Evolutionary conservation across 805 yeast species (phyloP), one percentile per base, ranked within the genome.

Genomic region (Saccharomycopsis sp.): DNA sequence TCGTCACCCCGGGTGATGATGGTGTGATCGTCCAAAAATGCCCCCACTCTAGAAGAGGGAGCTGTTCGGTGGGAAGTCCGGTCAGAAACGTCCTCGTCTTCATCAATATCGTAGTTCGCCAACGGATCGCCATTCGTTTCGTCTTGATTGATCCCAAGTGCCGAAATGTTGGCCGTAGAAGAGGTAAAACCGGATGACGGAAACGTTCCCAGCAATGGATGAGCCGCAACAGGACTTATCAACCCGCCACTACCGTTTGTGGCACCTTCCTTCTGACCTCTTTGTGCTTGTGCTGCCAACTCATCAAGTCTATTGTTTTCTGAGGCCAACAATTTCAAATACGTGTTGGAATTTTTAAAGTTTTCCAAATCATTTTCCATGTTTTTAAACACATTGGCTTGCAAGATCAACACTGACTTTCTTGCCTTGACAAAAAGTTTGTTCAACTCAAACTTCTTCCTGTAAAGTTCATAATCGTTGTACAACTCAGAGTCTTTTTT

Each of bases 321-420:
- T 62, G 67, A 9, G 68, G 63, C 5, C 9, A 80, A 51, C 47
- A 74, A 61, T 43, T 74, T 68, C 37, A 74, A 50, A 52, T 75
- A 80, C 1, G 66, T 51, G 33, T 69, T 75, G 0, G 88, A 79
- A 25, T 60, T 61, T 50, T 75, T 75, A 56, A 84, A 86, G 5
- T 65, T 71, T n/a, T 65, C 66, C 48, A 75, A 71, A 47, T 78
- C 78, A 1, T 64, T 59, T 5, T 62, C 60, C 67, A 87, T 65
- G 16, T 66, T 57, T 7, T 64, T 58, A 48, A 63, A 73, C 0
- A 76, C 67, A 7, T 67, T 67, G 12, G 64, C 56, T 51, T 86
- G 95, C 3, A 80, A 52, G 2, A 63, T 54, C 19, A 86, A 58
- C n/a, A 86, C 60, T 9, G 76, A 64, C 39, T 65, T 68, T 43